phyloP scores from a whole-genome alignment of 2,329 filamentous ascomycete genomes.

The Botrytis hyacinthi region DNA sequence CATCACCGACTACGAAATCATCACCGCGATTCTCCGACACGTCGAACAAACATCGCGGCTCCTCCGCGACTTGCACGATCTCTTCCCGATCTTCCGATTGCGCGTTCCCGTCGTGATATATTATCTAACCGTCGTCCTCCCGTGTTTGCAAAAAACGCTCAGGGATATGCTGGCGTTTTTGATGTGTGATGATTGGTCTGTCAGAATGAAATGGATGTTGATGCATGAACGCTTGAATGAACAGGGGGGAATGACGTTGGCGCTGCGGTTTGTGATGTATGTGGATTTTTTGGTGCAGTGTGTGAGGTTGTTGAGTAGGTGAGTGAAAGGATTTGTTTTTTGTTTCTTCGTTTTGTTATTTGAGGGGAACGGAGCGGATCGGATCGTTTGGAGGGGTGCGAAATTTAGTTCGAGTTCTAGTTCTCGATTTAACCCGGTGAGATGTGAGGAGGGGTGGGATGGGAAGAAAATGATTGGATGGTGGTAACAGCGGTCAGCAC shows the following conservation, averaged over 20 bases:
- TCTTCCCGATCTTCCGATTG: slow-evolving; percentile 50
- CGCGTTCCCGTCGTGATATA: slow-evolving; percentile 52
- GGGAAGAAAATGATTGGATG: slow-evolving; percentile 20
- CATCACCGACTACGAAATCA: slow-evolving; percentile 41
- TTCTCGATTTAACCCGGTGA: background rate
- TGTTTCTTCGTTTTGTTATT: rapidly evolving
- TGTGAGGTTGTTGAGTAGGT: slow-evolving; percentile 53
- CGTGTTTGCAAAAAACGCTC: slow-evolving; percentile 53
- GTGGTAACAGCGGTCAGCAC: slow-evolving; percentile 33
- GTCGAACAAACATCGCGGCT: slow-evolving; percentile 42
- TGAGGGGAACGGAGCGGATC: rapidly evolving
- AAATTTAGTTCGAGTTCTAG: background rate
- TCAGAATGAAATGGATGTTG: slow-evolving; percentile 53
- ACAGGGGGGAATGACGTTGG: slow-evolving; percentile 51
- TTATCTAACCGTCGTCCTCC: slow-evolving; percentile 56
- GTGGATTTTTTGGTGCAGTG: slow-evolving; percentile 53
- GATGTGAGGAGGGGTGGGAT: slow-evolving; percentile 17
- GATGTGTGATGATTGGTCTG: slow-evolving; percentile 49
- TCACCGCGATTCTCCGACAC: slow-evolving; percentile 45
- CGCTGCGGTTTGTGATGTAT: slow-evolving; percentile 54
- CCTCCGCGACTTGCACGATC: slow-evolving; percentile 55
- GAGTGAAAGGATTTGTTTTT: slow-evolving; percentile 22
- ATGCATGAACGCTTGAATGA: slow-evolving; percentile 57
- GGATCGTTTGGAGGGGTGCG: background rate
- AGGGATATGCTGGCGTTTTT: slow-evolving; percentile 53